These are phyloP conservation scores for Aureobasidium musti DNA, from an alignment of 2,329 filamentous ascomycete species.

Conservation along the genomic window DNA sequence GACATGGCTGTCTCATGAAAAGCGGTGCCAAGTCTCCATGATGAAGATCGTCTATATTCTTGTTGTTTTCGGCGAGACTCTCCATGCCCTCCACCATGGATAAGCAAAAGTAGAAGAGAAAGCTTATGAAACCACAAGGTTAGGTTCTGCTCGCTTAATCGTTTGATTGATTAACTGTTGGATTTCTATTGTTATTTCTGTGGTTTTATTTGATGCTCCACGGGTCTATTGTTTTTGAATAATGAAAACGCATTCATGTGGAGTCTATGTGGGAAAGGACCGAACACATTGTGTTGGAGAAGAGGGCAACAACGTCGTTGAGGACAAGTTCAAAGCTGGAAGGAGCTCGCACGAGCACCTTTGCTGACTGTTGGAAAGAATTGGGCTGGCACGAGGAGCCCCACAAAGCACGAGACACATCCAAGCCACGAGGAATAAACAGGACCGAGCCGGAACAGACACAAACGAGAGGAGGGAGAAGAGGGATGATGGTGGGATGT, in stretches of 20 bases:
- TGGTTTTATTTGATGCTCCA: conserved; percentile 25
- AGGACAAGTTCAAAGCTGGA: conserved; percentile 2
- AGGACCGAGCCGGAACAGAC: conserved; percentile 25
- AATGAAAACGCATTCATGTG: conserved; percentile 3
- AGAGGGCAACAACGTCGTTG: conserved; percentile 4
- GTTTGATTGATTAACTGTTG: not conserved
- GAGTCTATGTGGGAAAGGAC: conserved; percentile 8
- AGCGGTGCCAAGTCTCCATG: conserved; percentile 16
- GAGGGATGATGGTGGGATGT: conserved; percentile 5
- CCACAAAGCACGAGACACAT: conserved; percentile 20
- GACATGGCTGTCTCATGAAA: conserved; percentile 25
- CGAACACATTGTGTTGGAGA: not conserved
- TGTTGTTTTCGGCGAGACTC: not conserved
- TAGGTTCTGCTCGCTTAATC: not conserved
- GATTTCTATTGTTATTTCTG: not conserved
- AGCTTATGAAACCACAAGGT: not conserved
- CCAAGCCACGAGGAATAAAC: conserved; percentile 17
- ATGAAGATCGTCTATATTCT: conserved; percentile 22
- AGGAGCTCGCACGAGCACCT: conserved; percentile 22
- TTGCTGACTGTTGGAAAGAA: not conserved
- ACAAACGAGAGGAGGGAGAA: conserved; percentile 11
- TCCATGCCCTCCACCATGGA: not conserved
- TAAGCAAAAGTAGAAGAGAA: conserved; percentile 12
- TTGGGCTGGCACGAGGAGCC: conserved; percentile 7
- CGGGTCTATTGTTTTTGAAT: conserved; percentile 14